Conservation (phyloP, 108 stramenopile genomes). For the Aurantiochytrium sp. region DNA sequence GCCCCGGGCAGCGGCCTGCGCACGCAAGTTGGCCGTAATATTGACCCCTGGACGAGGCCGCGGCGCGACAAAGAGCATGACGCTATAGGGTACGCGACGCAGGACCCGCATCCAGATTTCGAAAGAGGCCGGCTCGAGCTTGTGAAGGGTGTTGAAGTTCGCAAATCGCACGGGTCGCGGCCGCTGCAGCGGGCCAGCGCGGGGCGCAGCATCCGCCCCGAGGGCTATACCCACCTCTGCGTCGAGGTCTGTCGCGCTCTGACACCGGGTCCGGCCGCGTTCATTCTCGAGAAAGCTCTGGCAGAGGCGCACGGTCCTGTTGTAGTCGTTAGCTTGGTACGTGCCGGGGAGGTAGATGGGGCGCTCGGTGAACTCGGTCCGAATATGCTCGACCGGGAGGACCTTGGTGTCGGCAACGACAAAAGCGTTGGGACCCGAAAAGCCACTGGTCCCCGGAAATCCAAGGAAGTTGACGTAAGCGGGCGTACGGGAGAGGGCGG, state of each 20-base stretch:
- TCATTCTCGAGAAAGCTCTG: not conserved
- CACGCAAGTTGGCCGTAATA: slow-evolving; percentile 31
- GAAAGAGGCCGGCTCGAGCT: slow-evolving; percentile 52
- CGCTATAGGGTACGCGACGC: slow-evolving; percentile 33
- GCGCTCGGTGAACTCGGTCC: slow-evolving; percentile 37
- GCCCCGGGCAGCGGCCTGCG: slow-evolving; percentile 47
- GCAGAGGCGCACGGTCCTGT: not conserved
- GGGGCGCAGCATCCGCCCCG: not conserved
- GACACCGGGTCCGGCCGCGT: not conserved
- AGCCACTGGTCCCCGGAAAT: slow-evolving; percentile 50
- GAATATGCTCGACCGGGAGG: slow-evolving; percentile 33
- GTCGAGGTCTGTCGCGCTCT: not conserved
- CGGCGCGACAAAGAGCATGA: slow-evolving; percentile 38
- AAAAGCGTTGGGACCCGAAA: slow-evolving; percentile 32
- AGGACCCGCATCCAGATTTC: slow-evolving; percentile 49
- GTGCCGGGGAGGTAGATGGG: slow-evolving; percentile 44
- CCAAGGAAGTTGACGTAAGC: slow-evolving; percentile 54
- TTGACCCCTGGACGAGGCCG: not conserved
- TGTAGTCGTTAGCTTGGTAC: slow-evolving; percentile 42
- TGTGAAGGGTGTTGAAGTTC: slow-evolving; percentile 53
- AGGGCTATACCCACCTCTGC: not conserved
- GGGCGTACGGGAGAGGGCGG: slow-evolving; percentile 33
- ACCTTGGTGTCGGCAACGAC: slow-evolving; percentile 14
- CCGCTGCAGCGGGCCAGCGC: not conserved
- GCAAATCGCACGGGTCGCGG: slow-evolving; percentile 24